phyloP scores from a whole-genome alignment of 139 green algal species.

The Medakamo hakoo region DNA sequence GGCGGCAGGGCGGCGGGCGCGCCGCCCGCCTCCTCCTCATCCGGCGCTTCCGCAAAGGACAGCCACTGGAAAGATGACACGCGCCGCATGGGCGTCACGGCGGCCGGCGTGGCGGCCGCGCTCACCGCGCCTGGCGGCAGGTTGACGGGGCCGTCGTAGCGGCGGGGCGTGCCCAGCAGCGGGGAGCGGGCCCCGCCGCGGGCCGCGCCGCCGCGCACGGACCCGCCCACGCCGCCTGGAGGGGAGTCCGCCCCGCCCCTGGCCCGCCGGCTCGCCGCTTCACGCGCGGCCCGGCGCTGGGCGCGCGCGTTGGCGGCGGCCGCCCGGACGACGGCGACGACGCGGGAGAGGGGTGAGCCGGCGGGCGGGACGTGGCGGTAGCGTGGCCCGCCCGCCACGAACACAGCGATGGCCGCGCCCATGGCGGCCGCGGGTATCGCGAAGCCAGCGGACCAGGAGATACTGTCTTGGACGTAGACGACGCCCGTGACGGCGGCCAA shows the following conservation, averaged over 20 bases:
- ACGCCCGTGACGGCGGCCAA: constrained; percentile 57
- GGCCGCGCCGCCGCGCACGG: too few relatives aligned
- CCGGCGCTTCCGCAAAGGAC: not conserved
- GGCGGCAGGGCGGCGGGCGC: not conserved
- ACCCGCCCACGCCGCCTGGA: too few relatives aligned
- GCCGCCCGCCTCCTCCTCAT: too few relatives aligned
- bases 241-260: too few relatives aligned
- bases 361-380: constrained; percentile 55
- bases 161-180: too few relatives aligned
- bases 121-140: constrained; percentile 5
- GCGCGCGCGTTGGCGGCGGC: constrained; percentile 20
- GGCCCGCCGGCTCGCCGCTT: too few relatives aligned
- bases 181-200: too few relatives aligned
- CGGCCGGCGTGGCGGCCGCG: not conserved
- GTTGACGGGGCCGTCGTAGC: constrained; percentile 11
- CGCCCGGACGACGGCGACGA: constrained; percentile 35
- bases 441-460: constrained; percentile 81
- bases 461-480: constrained; percentile 36
- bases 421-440: constrained; percentile 66
- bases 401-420: constrained; percentile 53
- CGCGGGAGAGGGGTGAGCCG: constrained; percentile 37
- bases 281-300: not conserved
- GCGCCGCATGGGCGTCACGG: not conserved
- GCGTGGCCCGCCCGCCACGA: constrained; percentile 33
- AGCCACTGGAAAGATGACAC: constrained; percentile 12